Base-by-base conservation (phyloP, 106 monocot genomes). In the Acorus gramineus region DNA sequence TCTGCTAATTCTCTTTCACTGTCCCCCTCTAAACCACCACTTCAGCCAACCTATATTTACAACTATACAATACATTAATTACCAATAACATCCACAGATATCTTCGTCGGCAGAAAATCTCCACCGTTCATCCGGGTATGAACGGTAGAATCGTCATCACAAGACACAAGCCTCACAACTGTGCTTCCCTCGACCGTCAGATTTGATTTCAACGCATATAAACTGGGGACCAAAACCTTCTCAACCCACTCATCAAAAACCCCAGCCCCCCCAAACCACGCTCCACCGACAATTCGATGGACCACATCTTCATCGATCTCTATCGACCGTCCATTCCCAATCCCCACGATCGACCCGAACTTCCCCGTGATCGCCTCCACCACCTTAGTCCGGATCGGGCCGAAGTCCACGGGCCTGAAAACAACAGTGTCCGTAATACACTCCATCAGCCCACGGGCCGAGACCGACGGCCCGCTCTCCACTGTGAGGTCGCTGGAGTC, bases 381-480 rank as follows among this genome's bases (percentile, higher is more conserved):
- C 0, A 90, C 67, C 50, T 64, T 81, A 14, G 52, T 71, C 4
- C 77, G 62, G 0, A 88, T 46, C 7, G 79, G 68, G 4, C 11
- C 62, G 10, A 98, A 88, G 56, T 98, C 96, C 10, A 98, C 87
- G 0, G 90, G 87, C 75, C 77, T 85, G 77, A 96, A 96, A 11
- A 85, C 71, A 42, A 91, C 71, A 7, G 82, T 60, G 8, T 72
- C 76, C 47, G 90, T 90, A 2, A 90, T 84, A 5, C 59, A 74
- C 6, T 74, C 80, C 1, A 83, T 58, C 14, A 87, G 62, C 50
- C 85, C 87, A 1, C 56, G 53, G 6, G 68, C 73, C 9, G 73
- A 65, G 4, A 80, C 55, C 2, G 77, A 55, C 6, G 70, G 43
- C 52, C 68, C 63, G 42, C 73, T 74, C 71, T 93, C 93, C 1